These are phyloP conservation scores for Sordariomycetes sp. DNA, from an alignment of 2,329 filamentous ascomycete genomes.

Conservation along the genomic window DNA sequence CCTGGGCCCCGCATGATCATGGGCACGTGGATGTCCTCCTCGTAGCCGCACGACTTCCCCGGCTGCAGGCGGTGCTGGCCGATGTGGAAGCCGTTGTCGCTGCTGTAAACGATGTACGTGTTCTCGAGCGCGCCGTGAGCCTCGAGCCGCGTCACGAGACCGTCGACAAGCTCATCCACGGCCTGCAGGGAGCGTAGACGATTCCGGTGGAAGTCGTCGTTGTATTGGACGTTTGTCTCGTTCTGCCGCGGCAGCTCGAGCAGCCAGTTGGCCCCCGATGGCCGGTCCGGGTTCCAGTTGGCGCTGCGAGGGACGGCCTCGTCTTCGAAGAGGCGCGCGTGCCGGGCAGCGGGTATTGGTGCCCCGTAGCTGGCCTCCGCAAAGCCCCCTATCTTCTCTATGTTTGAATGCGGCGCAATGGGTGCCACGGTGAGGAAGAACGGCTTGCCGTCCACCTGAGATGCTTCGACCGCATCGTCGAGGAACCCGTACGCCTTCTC, in stretches of 20 bases:
- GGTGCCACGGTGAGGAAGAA: too few species aligned
- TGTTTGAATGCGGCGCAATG: too few species aligned
- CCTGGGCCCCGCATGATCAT: slow-evolving; percentile 40
- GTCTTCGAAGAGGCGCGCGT: too few species aligned
- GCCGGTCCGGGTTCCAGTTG: slow-evolving; percentile 51
- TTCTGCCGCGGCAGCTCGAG: slow-evolving; percentile 21
- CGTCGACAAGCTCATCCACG: slow-evolving; percentile 34
- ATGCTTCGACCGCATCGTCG: too few species aligned
- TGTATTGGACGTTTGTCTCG: slow-evolving; percentile 19
- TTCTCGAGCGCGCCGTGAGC: slow-evolving; percentile 21
- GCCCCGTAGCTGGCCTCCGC: too few species aligned
- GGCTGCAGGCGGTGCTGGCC: slow-evolving; percentile 41
- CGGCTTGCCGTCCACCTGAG: too few species aligned
- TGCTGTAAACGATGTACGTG: slow-evolving; percentile 42
- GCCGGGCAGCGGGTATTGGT: too few species aligned
- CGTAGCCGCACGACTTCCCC: slow-evolving; percentile 41
- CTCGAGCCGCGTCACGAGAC: slow-evolving; percentile 21
- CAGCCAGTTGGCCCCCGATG: slow-evolving; percentile 34
- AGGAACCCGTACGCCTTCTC: too few species aligned
- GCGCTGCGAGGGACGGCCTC: too few species aligned
- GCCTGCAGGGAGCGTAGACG: slow-evolving; percentile 31
- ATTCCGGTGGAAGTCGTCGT: slow-evolving; percentile 27
- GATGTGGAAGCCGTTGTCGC: slow-evolving; percentile 46
- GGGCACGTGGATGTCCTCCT: slow-evolving; percentile 43
- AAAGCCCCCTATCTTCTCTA: too few species aligned